Base-by-base conservation (phyloP, 805 yeast species). In the Hanseniaspora taiwanica region DNA sequence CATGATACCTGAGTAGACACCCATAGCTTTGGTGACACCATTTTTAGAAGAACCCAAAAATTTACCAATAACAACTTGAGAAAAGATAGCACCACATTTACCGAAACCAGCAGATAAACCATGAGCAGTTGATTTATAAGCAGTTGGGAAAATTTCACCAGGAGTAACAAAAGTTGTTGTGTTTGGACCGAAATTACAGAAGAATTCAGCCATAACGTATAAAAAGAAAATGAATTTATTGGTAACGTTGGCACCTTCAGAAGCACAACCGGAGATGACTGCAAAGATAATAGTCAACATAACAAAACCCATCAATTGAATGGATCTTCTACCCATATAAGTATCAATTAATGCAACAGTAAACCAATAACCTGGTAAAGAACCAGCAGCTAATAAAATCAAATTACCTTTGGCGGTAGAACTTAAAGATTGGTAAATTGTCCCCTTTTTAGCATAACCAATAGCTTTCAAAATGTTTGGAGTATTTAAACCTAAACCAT, bases 101-200 rank as follows among this genome's bases (percentile, higher is more conserved):
- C 95, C 96, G 25, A 76, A 62, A 39, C 93, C 96, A 52, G 96
- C 95, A 47, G 94, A 84, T 47, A 85, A 71, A 71, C 96, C 96
- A 55, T 85, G 96, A 37, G 95, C 94, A 50, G 94, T 77, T 19
- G 94, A 84, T 78, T 95, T 81, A 67, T 84, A 85, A 71, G 94
- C 78, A 42, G 96, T 85, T 60, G 95, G 96, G 80, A 69, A 86
- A 59, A 76, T 67, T 68, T 85, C 96, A 65, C 94, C 95, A 38
- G 95, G 94, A 57, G 82, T 72, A 54, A 85, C 76, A 59, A 85
- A 85, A 40, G 95, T 85, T 37, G 95, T 86, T 46, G 86, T 76
- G 70, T 85, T 85, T 60, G 96, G 94, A 58, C 95, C 95, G 54
- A 83, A 85, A 63, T 85, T 85, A 63, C 78, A 77, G 78, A 85